Conservation (phyloP, 192 early-diverging fungal genomes). For the Mortierella alpina region DNA sequence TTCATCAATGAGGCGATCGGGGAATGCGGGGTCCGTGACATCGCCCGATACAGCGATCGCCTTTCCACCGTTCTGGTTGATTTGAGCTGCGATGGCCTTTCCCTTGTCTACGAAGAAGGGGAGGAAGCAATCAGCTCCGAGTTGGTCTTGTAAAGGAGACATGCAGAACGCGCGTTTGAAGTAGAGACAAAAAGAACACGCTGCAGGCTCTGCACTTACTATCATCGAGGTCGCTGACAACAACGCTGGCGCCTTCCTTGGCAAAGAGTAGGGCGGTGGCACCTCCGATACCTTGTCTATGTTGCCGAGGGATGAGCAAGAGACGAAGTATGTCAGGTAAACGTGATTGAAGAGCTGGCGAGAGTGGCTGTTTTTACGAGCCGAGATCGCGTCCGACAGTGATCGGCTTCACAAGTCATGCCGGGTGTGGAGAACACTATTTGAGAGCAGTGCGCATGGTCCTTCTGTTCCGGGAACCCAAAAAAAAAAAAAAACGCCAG, state of each 20-base stretch:
- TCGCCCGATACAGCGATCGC: conserved; percentile 84
- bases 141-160: background rate
- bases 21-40: conserved; percentile 65
- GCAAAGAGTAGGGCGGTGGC: conserved; percentile 91
- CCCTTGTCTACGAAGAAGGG: conserved; percentile 60
- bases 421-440: background rate
- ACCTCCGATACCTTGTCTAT: conserved; percentile 84
- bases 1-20: conserved; percentile 63
- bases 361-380: too few species aligned
- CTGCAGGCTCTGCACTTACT: conserved; percentile 24
- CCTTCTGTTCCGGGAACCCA: too few species aligned
- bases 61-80: conserved; percentile 81
- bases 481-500: background rate
- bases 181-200: background rate
- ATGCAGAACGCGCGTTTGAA: background rate
- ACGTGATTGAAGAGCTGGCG: too few species aligned
- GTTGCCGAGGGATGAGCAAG: background rate
- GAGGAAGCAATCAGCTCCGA: background rate
- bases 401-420: too few species aligned
- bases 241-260: conserved; percentile 88
- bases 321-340: background rate
- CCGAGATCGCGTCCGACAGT: too few species aligned
- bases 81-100: conserved; percentile 87
- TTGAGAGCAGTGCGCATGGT: background rate
- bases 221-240: conserved; percentile 93